Conservation (phyloP, 2,329 filamentous ascomycete species). For the Fusarium lyarnte region DNA sequence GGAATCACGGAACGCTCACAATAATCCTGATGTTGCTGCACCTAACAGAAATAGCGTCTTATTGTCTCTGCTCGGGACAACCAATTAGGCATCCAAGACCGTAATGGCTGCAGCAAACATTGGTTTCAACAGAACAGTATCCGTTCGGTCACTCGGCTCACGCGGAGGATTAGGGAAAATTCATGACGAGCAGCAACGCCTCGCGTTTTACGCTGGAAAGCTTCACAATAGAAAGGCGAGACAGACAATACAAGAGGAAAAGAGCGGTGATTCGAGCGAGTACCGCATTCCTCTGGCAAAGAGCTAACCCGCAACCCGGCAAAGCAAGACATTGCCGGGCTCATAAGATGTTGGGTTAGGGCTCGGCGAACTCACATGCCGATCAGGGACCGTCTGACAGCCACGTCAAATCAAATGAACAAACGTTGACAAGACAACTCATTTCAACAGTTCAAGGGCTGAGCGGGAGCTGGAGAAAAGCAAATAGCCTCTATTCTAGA, state of each 20-base stretch:
- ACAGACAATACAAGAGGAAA: neutral
- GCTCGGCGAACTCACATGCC: slow-evolving; percentile 1
- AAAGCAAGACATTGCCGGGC: neutral
- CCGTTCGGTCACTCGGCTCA: neutral
- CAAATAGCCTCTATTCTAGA: slow-evolving; percentile 1
- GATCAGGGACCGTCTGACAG: slow-evolving; percentile 17
- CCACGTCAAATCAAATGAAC: slow-evolving; percentile 1
- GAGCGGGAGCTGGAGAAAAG: slow-evolving; percentile 1
- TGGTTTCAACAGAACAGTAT: slow-evolving; percentile 1
- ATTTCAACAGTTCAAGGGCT: neutral
- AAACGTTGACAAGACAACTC: slow-evolving; percentile 21
- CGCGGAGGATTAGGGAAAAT: neutral
- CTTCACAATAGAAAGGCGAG: neutral
- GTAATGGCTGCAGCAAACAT: slow-evolving; percentile 11
- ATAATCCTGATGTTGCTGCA: neutral
- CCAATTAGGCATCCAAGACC: slow-evolving; percentile 1
- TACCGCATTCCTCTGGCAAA: slow-evolving; percentile 24
- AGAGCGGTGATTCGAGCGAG: neutral
- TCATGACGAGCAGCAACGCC: neutral
- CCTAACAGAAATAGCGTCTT: slow-evolving; percentile 3
- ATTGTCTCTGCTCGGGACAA: neutral
- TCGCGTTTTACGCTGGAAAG: slow-evolving; percentile 3
- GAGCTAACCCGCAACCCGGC: slow-evolving; percentile 4
- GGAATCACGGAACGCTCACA: slow-evolving; percentile 28
- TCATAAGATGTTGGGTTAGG: neutral